These are phyloP conservation scores for Alternaria hordeiaustralica DNA, from an alignment of 2,329 filamentous ascomycete species.

Conservation along the genomic window DNA sequence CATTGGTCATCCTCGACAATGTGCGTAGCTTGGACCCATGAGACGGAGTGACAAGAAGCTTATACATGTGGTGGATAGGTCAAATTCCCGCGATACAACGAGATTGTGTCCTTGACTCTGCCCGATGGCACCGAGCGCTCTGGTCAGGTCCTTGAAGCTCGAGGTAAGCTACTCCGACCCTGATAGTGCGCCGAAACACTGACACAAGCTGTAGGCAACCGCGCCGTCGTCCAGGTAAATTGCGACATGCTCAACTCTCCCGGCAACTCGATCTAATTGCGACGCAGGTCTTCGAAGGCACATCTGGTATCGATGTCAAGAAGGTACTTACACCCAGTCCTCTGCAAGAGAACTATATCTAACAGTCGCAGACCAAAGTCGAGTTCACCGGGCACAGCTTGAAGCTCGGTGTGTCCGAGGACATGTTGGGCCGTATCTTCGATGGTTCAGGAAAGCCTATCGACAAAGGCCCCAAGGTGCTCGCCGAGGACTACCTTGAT, in stretches of 20 bases:
- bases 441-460: constrained; percentile 97
- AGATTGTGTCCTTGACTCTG: constrained; percentile 95
- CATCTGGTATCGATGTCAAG: constrained; percentile 96
- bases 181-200: constrained; percentile 13
- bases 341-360: constrained; percentile 21
- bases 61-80: constrained; percentile 64
- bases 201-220: constrained; percentile 68
- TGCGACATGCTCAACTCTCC: not conserved
- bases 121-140: constrained; percentile 93
- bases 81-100: constrained; percentile 97
- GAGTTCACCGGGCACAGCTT: constrained; percentile 96
- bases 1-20: constrained; percentile 96
- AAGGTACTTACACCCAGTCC: constrained; percentile 62
- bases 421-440: constrained; percentile 99
- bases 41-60: constrained; percentile 21
- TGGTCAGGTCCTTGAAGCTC: constrained; percentile 95
- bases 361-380: constrained; percentile 77
- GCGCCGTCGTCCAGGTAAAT: constrained; percentile 90
- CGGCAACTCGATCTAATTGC: constrained; percentile 28
- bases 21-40: constrained; percentile 59
- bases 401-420: constrained; percentile 98
- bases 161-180: constrained; percentile 67
- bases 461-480: constrained; percentile 97
- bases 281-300: constrained; percentile 91
- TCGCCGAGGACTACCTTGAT: constrained; percentile 97